phyloP scores from a whole-genome alignment of 2,329 filamentous ascomycete genomes.

The Fusarium scirpi region DNA sequence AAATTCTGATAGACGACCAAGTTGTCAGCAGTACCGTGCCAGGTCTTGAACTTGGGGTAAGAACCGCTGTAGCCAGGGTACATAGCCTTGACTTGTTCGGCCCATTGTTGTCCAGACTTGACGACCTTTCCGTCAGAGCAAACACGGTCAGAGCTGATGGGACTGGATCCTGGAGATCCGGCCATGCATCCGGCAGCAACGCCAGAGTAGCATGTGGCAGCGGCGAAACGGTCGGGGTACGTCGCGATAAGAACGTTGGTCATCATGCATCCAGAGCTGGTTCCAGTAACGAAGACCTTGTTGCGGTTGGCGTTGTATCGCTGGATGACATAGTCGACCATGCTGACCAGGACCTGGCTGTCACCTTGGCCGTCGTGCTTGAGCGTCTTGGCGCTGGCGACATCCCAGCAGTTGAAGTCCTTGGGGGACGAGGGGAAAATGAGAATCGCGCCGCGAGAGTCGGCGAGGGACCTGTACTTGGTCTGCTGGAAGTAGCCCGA shows the following conservation, averaged over 20 bases:
- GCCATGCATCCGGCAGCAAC: slow-evolving; percentile 67
- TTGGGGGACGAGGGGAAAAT: slow-evolving; percentile 59
- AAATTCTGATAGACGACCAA: slow-evolving; percentile 66
- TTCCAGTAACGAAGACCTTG: slow-evolving; percentile 62
- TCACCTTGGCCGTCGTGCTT: slow-evolving; percentile 65
- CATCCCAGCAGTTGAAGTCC: slow-evolving; percentile 68
- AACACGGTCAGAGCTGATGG: slow-evolving; percentile 56
- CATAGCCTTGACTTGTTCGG: slow-evolving; percentile 57
- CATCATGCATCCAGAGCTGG: slow-evolving; percentile 44
- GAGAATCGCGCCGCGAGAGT: slow-evolving; percentile 67
- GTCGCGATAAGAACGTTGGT: slow-evolving; percentile 62
- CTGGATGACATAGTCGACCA: slow-evolving; percentile 63
- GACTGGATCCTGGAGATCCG: slow-evolving; percentile 47
- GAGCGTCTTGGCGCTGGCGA: slow-evolving; percentile 63
- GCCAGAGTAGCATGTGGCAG: slow-evolving; percentile 63
- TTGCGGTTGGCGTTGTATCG: slow-evolving; percentile 62
- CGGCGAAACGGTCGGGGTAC: slow-evolving; percentile 67
- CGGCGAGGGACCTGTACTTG: slow-evolving; percentile 65
- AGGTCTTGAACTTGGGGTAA: slow-evolving; percentile 69
- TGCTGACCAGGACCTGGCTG: slow-evolving; percentile 64
- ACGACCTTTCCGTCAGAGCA: slow-evolving; percentile 64
- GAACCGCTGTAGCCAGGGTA: slow-evolving; percentile 63
- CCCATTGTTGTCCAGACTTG: slow-evolving; percentile 57
- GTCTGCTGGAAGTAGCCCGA: slow-evolving; percentile 63
- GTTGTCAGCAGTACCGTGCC: slow-evolving; percentile 65